Percentiles rank a stretch among this genome's conserved stretches.
Conservation (phyloP, 2,329 filamentous ascomycete species). For the Colletotrichum sp. region DNA sequence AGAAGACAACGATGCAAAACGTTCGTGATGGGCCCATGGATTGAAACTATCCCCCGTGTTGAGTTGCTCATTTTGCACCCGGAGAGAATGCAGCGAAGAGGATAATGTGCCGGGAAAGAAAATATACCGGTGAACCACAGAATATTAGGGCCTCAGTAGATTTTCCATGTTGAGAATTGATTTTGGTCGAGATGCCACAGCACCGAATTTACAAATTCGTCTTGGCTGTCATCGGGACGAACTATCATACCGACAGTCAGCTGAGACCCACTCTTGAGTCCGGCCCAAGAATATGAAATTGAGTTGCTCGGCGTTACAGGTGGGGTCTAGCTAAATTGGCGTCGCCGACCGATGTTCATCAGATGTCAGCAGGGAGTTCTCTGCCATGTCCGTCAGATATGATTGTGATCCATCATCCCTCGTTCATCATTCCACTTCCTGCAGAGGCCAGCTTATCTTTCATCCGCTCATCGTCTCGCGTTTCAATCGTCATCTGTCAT, state of each 20-base stretch:
- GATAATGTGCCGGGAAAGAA: accelerated
- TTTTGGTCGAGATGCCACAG: not conserved
- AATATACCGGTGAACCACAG: not conserved
- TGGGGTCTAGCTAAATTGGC: not conserved
- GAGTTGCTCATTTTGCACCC: not conserved
- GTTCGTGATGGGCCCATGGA: not conserved
- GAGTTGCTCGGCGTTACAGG: not conserved
- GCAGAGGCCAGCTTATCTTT: not conserved
- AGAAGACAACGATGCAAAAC: not conserved
- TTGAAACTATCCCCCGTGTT: not conserved
- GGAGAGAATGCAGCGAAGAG: not conserved
- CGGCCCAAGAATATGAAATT: not conserved
- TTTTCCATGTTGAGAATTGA: not conserved
- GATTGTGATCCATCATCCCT: not conserved
- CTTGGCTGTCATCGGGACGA: not conserved
- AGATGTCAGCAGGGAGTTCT: not conserved
- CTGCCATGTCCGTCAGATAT: not conserved
- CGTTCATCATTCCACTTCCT: not conserved
- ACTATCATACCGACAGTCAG: not conserved
- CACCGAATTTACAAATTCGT: not conserved
- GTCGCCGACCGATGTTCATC: not conserved
- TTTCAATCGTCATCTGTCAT: not conserved
- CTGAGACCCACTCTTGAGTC: not conserved
- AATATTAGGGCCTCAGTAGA: accelerated
- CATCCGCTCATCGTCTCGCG: not conserved